Base-by-base conservation (phyloP, 1,284 basidiomycete genomes). In the Trichosporon coremiiforme region DNA sequence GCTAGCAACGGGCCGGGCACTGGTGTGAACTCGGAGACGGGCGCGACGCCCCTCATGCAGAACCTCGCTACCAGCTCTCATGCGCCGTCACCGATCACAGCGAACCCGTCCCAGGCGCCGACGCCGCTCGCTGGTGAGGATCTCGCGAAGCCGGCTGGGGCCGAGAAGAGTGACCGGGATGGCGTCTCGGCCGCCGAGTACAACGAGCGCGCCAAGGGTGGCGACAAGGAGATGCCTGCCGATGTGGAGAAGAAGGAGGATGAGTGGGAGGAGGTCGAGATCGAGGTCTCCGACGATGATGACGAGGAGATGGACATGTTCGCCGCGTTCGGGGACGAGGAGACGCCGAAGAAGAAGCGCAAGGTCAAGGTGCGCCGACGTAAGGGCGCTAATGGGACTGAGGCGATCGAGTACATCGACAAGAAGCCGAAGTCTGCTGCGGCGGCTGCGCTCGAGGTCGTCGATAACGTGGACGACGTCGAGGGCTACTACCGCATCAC, bases 401-500 rank as follows among this genome's bases (percentile, higher is more conserved):
- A 92, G 57, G 86, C 94, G 6, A 91, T 93, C 72, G 92, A 95
- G 79, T 93, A 95, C 10, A 86, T 91, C 41, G 85, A 85, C 31
- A 81, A 86, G 38, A 81, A 86, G 38, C 79, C 12, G 87, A 88
- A 70, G 88, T 86, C 79, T 86, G 87, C 60, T 86, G 86, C 35
- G 9, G 67, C 77, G 83, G 85, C 72, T 2, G 68, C 65, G 22
- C 72, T 73, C 20, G 70, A 71, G 2, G 65, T 73, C 3, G 72
- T 73, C 8, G 72, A 71, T 53, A 73, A 73, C 22, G 70, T 71
- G 67, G 87, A 88, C 69, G 97, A 99, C 82, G 80, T 90, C 0
- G 97, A 99, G 82, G 97, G 97, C 0, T 99, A 99, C 81, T 98
- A 99, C 82, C 90, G 90, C 71, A 89, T 97, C 72, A 95, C 96